These are phyloP conservation scores for Pythium phragmitis DNA, from an alignment of 352 stramenopile species.

Conservation along the genomic window DNA sequence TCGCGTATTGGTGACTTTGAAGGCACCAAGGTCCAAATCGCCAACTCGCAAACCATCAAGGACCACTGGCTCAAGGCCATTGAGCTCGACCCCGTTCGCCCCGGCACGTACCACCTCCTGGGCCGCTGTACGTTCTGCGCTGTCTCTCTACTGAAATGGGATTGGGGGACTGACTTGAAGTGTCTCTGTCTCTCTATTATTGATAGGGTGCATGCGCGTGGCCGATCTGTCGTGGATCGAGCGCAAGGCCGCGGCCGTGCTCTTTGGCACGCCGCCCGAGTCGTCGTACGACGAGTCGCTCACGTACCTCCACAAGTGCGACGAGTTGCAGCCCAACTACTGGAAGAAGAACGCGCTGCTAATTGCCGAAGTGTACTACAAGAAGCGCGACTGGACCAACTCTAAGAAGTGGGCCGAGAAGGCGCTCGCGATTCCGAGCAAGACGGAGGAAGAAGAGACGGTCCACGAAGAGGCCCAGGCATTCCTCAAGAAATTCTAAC, in stretches of 20 bases:
- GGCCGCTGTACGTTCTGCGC: constrained; percentile 45
- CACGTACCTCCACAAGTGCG: constrained; percentile 70
- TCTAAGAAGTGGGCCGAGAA: constrained; percentile 77
- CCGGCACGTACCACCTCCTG: constrained; percentile 77
- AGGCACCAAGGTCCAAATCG: constrained; percentile 81
- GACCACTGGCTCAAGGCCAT: constrained; percentile 77
- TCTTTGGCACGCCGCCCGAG: constrained; percentile 79
- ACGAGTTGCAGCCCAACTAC: constrained; percentile 62
- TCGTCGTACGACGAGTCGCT: constrained; percentile 85
- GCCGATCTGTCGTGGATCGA: constrained; percentile 84
- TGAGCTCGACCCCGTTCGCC: constrained; percentile 67
- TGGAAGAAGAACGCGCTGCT: constrained; percentile 88
- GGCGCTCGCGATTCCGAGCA: constrained; percentile 53
- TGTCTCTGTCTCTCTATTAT: neutral
- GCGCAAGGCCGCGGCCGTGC: constrained; percentile 75
- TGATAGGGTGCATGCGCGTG: constrained; percentile 74
- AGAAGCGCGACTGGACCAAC: constrained; percentile 62
- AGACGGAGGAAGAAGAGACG: constrained; percentile 65
- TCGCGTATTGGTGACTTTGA: constrained; percentile 85
- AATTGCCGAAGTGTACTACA: constrained; percentile 80
- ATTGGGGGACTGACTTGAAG: no score
- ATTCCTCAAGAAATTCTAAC: constrained; percentile 36
- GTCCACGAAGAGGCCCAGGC: constrained; percentile 68
- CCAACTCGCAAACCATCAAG: constrained; percentile 84
- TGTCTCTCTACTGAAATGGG: neutral